A percentile compares a stretch with the other conserved stretches of the same genome.
Conservation (phyloP, 768 basidiomycete species). For the Mycena floridula region DNA sequence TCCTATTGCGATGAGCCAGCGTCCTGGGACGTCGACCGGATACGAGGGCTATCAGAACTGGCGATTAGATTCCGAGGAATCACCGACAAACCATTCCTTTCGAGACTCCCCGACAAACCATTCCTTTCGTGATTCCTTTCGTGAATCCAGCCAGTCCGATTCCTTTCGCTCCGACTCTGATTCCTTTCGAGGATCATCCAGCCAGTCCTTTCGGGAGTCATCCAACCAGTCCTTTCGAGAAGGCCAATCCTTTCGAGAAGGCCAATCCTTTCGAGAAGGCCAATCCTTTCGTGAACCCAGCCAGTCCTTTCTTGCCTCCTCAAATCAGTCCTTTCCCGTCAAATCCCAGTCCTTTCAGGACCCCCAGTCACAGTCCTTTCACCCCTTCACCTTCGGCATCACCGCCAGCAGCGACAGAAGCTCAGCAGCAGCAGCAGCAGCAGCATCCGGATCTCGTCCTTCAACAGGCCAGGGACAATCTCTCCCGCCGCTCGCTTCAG, state of each 20-base stretch:
- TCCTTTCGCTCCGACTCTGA: neutral
- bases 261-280: no score
- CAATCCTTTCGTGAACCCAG: conserved; percentile 78
- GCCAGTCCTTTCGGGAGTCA: conserved; percentile 11
- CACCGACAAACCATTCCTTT: conserved; percentile 7
- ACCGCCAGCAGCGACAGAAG: no score
- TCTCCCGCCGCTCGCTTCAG: conserved; percentile 69
- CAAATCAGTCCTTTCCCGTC: conserved; percentile 29
- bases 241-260: neutral
- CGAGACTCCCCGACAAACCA: neutral
- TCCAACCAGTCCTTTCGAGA: no score
- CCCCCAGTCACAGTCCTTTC: conserved; percentile 28
- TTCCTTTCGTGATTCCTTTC: conserved; percentile 16
- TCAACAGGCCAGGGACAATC: conserved; percentile 31
- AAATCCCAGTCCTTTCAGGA: neutral
- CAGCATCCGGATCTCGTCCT: neutral
- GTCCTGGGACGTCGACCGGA: conserved; percentile 70
- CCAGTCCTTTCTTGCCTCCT: conserved; percentile 78
- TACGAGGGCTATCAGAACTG: conserved; percentile 47
- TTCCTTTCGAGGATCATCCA: neutral
- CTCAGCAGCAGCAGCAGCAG: neutral
- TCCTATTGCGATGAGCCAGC: conserved; percentile 30
- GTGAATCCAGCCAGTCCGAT: conserved; percentile 2
- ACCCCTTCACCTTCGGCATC: neutral
- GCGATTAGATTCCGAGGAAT: conserved; percentile 5